A percentile compares a stretch with the other conserved stretches of the same genome.
Conservation (phyloP, 768 basidiomycete genomes). For the Tricholoma saponaceum region DNA sequence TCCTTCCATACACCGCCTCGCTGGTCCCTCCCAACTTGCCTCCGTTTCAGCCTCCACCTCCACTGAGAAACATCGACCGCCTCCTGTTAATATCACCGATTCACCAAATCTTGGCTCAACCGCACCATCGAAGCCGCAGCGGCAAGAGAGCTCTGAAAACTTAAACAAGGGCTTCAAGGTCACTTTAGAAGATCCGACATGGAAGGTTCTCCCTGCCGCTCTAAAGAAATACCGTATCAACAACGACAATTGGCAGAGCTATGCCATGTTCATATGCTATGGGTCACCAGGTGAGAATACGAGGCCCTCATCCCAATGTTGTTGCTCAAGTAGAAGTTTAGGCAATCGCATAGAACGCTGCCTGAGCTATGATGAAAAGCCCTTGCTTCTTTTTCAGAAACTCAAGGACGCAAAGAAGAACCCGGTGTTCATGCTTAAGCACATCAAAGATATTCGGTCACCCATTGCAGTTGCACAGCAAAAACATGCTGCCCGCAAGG, state of each 20-base stretch:
- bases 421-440: conserved; percentile 98
- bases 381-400: conserved; percentile 93
- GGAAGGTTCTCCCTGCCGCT: conserved; percentile 97
- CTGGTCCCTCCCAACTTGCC: conserved; percentile 23
- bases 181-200: conserved; percentile 95
- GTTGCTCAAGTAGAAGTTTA: conserved; percentile 19
- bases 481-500: conserved; percentile 89
- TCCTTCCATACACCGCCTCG: conserved; percentile 34
- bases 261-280: conserved; percentile 99
- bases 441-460: conserved; percentile 94
- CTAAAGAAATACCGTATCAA: conserved; percentile 99
- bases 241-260: conserved; percentile 97
- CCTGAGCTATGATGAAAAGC: conserved; percentile 96
- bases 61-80: conserved; percentile 30
- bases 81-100: conserved; percentile 28
- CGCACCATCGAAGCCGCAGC: conserved; percentile 39
- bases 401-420: conserved; percentile 97
- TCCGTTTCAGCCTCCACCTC: conserved; percentile 12
- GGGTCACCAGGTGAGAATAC: conserved; percentile 72
- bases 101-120: conserved; percentile 27
- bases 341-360: conserved; percentile 87
- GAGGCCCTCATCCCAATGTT: background rate
- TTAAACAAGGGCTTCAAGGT: conserved; percentile 92
- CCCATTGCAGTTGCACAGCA: conserved; percentile 96
- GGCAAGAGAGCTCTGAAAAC: conserved; percentile 70